Percentiles rank a stretch among this genome's conserved stretches.
Evolutionary conservation across 2,329 filamentous ascomycete species (phyloP).

Genomic region (Fusarium sp.): DNA sequence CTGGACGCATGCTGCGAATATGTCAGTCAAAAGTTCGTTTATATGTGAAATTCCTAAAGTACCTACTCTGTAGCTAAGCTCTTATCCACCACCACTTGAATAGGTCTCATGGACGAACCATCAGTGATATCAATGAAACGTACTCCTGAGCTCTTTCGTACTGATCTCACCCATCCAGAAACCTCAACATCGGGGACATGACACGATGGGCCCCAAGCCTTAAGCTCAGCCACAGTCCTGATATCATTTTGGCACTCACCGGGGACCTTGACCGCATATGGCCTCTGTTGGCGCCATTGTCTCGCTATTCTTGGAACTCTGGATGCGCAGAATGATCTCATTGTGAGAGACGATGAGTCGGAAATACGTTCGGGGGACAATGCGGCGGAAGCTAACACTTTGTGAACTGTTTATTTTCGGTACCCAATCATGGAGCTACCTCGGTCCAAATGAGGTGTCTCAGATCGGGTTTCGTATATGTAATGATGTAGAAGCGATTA

Average conservation of each 20-base stretch:
- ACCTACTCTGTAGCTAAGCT: conserved; percentile 78
- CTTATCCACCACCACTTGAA: conserved; percentile 85
- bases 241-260: conserved; percentile 50
- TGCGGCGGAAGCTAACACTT: conserved; percentile 7
- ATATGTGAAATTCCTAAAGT: conserved; percentile 12
- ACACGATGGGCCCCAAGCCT: conserved; percentile 62
- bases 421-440: conserved; percentile 7
- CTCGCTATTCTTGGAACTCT: conserved; percentile 22
- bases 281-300: conserved; percentile 29
- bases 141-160: conserved; percentile 85
- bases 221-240: conserved; percentile 65
- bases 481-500: conserved; percentile 7
- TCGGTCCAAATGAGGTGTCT: not conserved
- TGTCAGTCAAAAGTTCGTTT: conserved; percentile 45
- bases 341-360: conserved; percentile 27
- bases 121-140: conserved; percentile 89
- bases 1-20: conserved; percentile 76
- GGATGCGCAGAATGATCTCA: conserved; percentile 40
- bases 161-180: conserved; percentile 84
- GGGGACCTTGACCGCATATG: conserved; percentile 52
- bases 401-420: conserved; percentile 6
- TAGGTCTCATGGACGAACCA: conserved; percentile 80
- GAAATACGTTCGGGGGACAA: conserved; percentile 8
- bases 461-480: conserved; percentile 5
- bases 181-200: conserved; percentile 67